Evolutionary conservation across 805 yeast genomes (phyloP).

Genomic region (Hanseniaspora occidentalis): DNA sequence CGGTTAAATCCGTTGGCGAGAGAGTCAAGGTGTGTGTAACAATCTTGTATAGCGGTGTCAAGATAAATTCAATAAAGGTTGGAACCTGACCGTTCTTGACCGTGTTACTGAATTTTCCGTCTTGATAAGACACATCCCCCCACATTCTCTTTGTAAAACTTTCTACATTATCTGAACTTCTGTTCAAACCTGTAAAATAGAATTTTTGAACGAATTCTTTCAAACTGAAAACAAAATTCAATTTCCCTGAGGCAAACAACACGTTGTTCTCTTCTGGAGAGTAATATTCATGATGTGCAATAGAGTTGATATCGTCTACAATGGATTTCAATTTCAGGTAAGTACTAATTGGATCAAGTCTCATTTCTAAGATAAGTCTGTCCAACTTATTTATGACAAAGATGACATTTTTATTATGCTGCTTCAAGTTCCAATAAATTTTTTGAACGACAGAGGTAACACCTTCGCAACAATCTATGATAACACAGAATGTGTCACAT

Average conservation of each 20-base stretch:
- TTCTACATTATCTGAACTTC: slow-evolving; percentile 20
- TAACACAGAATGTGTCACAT: slow-evolving; percentile 51
- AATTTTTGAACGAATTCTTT: slow-evolving; percentile 48
- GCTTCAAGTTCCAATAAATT: slow-evolving; percentile 27
- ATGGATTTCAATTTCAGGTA: slow-evolving; percentile 51
- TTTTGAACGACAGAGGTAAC: slow-evolving; percentile 44
- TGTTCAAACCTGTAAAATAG: slow-evolving; percentile 25
- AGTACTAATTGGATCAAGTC: slow-evolving; percentile 62
- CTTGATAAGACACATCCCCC: slow-evolving; percentile 55
- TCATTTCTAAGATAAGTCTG: slow-evolving; percentile 67
- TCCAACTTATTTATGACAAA: slow-evolving; percentile 75
- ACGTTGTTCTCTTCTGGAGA: slow-evolving; percentile 61
- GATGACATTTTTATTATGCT: slow-evolving; percentile 42
- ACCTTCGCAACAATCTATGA: slow-evolving; percentile 69
- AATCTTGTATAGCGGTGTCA: slow-evolving; percentile 74
- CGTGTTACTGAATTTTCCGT: slow-evolving; percentile 33
- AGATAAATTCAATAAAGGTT: slow-evolving; percentile 51
- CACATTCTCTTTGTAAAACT: slow-evolving; percentile 49
- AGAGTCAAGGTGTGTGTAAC: slow-evolving; percentile 46
- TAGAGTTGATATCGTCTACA: slow-evolving; percentile 53
- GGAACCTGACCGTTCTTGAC: slow-evolving; percentile 17
- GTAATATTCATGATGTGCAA: slow-evolving; percentile 26
- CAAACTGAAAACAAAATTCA: slow-evolving; percentile 54
- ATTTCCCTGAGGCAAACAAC: slow-evolving; percentile 56
- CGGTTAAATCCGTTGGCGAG: slow-evolving; percentile 31